Evolutionary conservation across 768 basidiomycete species (phyloP).

Genomic region (Mrakia blollopis): DNA sequence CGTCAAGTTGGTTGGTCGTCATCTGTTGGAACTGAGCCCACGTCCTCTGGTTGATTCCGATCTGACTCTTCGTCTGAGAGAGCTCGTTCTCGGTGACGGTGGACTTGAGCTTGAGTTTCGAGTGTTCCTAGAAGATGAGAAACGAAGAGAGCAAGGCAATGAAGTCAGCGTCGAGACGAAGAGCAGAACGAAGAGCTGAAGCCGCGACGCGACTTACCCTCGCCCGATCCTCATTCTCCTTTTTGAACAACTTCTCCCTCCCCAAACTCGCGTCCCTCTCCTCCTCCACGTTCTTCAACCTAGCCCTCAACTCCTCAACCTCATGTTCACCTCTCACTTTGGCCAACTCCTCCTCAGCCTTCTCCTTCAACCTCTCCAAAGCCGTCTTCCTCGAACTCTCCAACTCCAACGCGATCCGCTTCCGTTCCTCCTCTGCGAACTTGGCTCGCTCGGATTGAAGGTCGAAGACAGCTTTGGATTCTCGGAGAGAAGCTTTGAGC

Average conservation of each 20-base stretch:
- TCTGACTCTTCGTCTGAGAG: neutral
- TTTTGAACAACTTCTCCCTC: neutral
- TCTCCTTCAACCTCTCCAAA: neutral
- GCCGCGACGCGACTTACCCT: neutral
- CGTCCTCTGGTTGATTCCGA: neutral
- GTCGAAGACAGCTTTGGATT: neutral
- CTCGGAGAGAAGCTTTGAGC: neutral
- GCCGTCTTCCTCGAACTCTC: slow-evolving; percentile 4
- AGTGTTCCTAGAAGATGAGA: neutral
- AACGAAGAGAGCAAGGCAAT: neutral
- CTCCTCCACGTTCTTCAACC: neutral
- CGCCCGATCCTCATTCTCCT: slow-evolving; percentile 10
- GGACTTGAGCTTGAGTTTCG: slow-evolving; percentile 14
- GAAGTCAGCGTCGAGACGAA: neutral
- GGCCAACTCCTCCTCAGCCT: neutral
- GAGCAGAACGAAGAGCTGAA: neutral
- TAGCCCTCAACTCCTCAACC: neutral
- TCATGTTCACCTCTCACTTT: neutral
- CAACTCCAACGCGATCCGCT: neutral
- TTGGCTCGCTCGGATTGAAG: neutral
- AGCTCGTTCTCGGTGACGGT: slow-evolving; percentile 9
- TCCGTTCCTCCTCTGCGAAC: slow-evolving; percentile 9
- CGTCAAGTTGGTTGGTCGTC: neutral
- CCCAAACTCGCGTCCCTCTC: slow-evolving; percentile 14
- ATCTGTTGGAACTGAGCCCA: slow-evolving; percentile 15